phyloP scores from a whole-genome alignment of 208 protist species.

The Crithidia fasciculata region DNA sequence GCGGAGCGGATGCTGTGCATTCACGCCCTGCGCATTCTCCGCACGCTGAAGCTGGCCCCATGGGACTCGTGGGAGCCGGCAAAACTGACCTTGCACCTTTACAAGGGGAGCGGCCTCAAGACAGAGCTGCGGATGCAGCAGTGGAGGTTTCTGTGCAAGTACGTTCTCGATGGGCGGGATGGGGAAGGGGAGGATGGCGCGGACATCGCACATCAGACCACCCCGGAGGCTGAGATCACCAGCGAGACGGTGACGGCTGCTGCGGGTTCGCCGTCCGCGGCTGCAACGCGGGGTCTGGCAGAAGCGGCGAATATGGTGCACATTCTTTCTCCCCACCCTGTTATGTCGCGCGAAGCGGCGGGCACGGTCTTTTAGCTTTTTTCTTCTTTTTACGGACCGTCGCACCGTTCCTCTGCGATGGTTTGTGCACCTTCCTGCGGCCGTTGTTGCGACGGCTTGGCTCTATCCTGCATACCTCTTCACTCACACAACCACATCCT shows the following conservation, averaged over 20 bases:
- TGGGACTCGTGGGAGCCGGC: conserved; percentile 38
- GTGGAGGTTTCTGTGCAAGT: conserved; percentile 20
- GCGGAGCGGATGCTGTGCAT: conserved; percentile 61
- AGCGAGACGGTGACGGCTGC: neutral
- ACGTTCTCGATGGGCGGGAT: conserved; percentile 5
- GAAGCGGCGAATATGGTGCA: neutral
- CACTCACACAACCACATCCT: too few relatives aligned
- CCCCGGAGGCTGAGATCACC: conserved; percentile 11
- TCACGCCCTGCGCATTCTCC: conserved; percentile 68
- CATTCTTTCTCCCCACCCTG: conserved; percentile 30
- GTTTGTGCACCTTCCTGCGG: too few relatives aligned
- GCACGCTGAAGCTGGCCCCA: conserved; percentile 38
- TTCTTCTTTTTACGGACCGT: neutral
- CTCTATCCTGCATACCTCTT: too few relatives aligned
- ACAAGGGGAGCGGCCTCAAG: conserved; percentile 8
- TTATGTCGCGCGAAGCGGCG: conserved; percentile 31
- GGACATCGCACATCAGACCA: neutral
- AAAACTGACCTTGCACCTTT: conserved; percentile 22
- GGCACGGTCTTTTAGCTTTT: conserved; percentile 7
- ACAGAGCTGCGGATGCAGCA: conserved; percentile 4
- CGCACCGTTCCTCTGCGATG: too few relatives aligned
- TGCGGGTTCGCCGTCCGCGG: neutral
- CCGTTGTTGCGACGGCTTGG: too few relatives aligned
- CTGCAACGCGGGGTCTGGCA: neutral
- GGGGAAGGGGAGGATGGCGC: neutral